Evolutionary conservation across 164 flowering plant species (phyloP).

Genomic region (Houttuynia cordata): DNA sequence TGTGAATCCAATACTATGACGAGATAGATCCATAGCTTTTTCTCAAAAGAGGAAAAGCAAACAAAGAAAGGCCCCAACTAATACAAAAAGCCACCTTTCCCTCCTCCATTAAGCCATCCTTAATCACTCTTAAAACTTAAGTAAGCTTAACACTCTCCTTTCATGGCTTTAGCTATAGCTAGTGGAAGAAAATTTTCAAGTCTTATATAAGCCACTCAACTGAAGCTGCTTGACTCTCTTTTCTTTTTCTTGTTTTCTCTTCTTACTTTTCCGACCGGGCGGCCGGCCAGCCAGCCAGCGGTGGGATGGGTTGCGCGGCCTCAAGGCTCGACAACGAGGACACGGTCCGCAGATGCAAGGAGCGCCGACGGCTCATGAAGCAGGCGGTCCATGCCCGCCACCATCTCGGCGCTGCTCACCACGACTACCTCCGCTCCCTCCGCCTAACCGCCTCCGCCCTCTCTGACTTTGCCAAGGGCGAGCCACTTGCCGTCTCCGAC

Average conservation of each 20-base stretch:
- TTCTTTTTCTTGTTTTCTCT: neutral
- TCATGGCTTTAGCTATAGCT: too few relatives aligned
- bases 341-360: slow-evolving; percentile 84
- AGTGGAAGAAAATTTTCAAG: neutral
- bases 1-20: neutral
- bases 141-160: neutral
- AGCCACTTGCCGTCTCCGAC: slow-evolving; percentile 65
- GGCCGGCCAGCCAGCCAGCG: neutral
- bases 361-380: slow-evolving; percentile 82
- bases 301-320: slow-evolving; percentile 48
- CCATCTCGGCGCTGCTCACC: slow-evolving; percentile 82
- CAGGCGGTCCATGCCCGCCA: slow-evolving; percentile 89
- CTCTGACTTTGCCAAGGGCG: slow-evolving; percentile 62
- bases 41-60: neutral
- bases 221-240: neutral
- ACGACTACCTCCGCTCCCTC: slow-evolving; percentile 87
- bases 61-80: too few relatives aligned
- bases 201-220: neutral
- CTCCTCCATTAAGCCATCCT: neutral
- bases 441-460: slow-evolving; percentile 78
- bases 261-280: neutral
- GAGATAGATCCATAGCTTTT: too few relatives aligned
- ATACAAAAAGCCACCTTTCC: neutral
- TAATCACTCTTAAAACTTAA: neutral
- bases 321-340: slow-evolving; percentile 91